phyloP scores from a whole-genome alignment of 2,329 filamentous ascomycete species.

The Bipolaris zeicola region DNA sequence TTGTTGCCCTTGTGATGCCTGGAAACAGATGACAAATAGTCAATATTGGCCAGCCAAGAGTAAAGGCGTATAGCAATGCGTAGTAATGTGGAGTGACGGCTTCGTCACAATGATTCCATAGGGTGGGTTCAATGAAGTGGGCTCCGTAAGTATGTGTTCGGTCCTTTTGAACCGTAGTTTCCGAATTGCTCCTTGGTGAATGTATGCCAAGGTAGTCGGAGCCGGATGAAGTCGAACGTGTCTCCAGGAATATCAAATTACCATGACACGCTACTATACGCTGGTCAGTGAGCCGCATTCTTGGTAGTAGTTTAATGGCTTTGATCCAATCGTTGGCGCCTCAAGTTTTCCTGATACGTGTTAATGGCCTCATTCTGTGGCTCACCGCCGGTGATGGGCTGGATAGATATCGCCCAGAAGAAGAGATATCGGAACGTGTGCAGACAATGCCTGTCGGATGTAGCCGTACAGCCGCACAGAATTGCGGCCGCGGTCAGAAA shows the following conservation, averaged over 20 bases:
- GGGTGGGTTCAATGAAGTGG: background rate
- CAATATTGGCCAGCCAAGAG: background rate
- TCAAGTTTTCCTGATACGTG: background rate
- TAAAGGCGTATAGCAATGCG: background rate
- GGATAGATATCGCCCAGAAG: constrained; percentile 14
- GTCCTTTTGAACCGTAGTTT: background rate
- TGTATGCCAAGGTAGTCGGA: background rate
- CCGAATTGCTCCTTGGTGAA: background rate
- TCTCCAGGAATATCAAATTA: background rate
- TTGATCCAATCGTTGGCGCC: background rate
- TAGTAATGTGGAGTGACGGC: background rate
- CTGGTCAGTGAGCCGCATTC: background rate
- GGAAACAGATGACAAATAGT: background rate
- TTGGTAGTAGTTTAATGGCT: background rate
- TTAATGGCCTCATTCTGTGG: background rate
- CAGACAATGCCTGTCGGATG: background rate
- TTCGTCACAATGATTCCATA: background rate
- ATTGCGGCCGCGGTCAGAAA: constrained; percentile 13
- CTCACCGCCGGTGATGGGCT: background rate
- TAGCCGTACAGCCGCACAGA: constrained; percentile 2
- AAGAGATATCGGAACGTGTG: constrained; percentile 6
- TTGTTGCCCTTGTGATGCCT: background rate
- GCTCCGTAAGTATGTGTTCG: background rate
- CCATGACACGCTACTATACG: background rate
- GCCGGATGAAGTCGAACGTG: background rate